Base-by-base conservation (phyloP, 345 rosid species). In the Stellera chamaejasme region DNA sequence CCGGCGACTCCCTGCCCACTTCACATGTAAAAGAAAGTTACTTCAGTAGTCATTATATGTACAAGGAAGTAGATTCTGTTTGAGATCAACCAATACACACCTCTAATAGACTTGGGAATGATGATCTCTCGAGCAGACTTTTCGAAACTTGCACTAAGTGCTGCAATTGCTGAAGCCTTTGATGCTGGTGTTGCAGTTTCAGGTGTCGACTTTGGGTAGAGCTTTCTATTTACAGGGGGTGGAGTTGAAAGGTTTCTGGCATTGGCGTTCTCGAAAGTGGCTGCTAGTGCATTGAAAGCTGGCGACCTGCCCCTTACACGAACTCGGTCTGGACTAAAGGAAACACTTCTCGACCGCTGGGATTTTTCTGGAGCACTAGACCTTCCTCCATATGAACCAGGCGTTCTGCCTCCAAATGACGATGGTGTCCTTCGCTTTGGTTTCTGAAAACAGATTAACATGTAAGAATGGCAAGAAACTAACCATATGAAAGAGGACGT, bases 231-330 rank as follows among this genome's bases (percentile, higher is more conserved):
- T 67, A 81, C 76, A n/a, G 97, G 96, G 11, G 99, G 99, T 27
- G 99, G 99, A 72, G 99, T 94, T 48, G 99, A 94, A 59, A 80
- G 96, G 75, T 90, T 94, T 67, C 97, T 77, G 25, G 79, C 55
- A 71, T 61, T 90, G 54, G 85, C 55, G 67, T 75, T 94, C 79
- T 90, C 99, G 72, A 94, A 94, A 69, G 62, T 90, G 62, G 97
- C 95, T 61, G 99, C 99, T 39, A 94, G 85, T 32, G 93, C 93
- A 63, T 80, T 94, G 82, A 94, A 94, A 60, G 97, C 95, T 13
- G 97, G 99, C 61, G 99, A 94, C 74, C 99, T 83, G 53, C 99
- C 99, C 69, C 99, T 80, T 63, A 87, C 95, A 11, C 97, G 96
- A 66, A 85, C 90, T 69, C 99, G 79, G 42, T 94, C 99, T 28